Base-by-base conservation (phyloP, 768 basidiomycete genomes). In the Wakefieldia striispora region DNA sequence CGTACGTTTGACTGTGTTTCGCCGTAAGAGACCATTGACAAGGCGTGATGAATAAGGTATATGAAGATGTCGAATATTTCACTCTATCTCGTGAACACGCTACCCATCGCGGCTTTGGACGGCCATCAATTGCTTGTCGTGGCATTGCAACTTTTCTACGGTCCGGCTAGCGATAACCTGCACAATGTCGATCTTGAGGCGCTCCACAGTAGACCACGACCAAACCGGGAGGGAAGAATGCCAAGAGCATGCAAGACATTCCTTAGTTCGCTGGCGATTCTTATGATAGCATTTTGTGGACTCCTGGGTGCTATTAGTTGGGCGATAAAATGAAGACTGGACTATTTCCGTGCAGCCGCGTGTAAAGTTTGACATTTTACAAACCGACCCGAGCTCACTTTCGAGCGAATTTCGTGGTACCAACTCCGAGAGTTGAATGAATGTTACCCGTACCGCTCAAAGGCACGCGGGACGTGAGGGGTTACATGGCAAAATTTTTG, bases 71-170 rank as follows among this genome's bases (percentile, higher is more conserved):
- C 88, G 2, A 82, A 83, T n/a, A 65, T 93, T 27, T 92, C 90
- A 3, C 72, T 95, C 2, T 92, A 80, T 64, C 68, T 92, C 49
- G 83, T 94, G 72, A 95, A 95, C 64, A 77, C 90, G 23, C 74
- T 94, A 20, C 91, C 92, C 0, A 63, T 93, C 29, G 78, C 80
- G 3, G 70, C 72, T 41, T 72, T 94, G 17, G 92, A 95, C 52
- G 92, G 92, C 23, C 68, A 75, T 8, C 78, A 84, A 55, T 69
- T 87, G 17, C 71, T 91, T 9, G 62, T 59, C 9, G 59, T 55
- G 23, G 47, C 69, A 33, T 47, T 69, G 12, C 66, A 71, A 26
- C 43, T 70, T 7, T 43, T 52, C 9, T 58, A 16, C 20, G 24
- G 40, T 34, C 46, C 47, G 40, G 24, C 33, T 6, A 26, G 40